Base-by-base conservation (phyloP, 768 basidiomycete genomes). In the Mycena crocata region DNA sequence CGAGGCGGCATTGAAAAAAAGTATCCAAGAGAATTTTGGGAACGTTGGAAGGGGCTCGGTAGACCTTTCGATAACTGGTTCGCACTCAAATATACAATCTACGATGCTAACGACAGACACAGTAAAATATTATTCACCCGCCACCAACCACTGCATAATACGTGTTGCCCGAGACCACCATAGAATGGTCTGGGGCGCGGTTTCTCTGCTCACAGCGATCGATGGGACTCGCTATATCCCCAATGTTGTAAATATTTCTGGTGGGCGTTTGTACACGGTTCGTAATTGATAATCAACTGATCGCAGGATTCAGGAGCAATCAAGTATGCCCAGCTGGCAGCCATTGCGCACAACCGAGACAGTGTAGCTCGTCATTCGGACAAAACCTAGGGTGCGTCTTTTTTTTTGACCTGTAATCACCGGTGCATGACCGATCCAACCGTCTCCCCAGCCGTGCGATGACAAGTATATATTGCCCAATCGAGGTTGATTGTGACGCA, bases 61-160 rank as follows among this genome's bases (percentile, higher is more conserved):
- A 3, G 91, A 87, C 0, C 75, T 86, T 37, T 91, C 90, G 5
- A 79, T 96, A 63, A 89, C 84, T 24, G 90, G 94, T 93, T n/a
- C 79, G 6, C 1, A 19, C 55, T 34, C 30, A 58, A 56, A 60
- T 26, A 19, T 24, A 28, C 34, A 30, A 35, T 69, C 50, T 68
- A 62, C 39, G 63, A 26, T n/a, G 49, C n/a, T 24, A n/a, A 32
- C 13, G 21, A 34, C 37, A 19, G 9, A 9, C 23, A 7, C 71
- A 96, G 95, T 96, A 61, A 94, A 95, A 76, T 96, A 96, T 72
- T 93, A 90, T 70, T 96, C 95, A 0, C 91, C 94, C 0, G 85
- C 85, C 17, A 96, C 94, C 5, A 89, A 90, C 68, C 82, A 96
- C 0, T 93, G 91, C 71, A 95, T 97, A 73, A 87, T 96, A 45